Conservation (phyloP, 176 grass and related monocot species). For the Poa annua region DNA sequence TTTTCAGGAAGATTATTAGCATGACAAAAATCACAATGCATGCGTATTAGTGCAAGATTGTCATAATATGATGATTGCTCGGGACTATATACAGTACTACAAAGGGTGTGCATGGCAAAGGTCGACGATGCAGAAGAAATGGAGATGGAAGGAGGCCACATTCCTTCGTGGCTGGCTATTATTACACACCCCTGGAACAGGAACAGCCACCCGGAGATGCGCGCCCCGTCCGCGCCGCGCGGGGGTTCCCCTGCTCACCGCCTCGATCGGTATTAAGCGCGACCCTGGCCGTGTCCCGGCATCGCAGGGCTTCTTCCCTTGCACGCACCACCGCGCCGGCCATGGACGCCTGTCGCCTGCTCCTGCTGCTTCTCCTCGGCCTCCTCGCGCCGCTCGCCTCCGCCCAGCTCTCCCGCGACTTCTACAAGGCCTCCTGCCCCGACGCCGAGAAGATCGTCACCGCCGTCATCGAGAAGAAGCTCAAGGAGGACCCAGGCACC, state of each 20-base stretch:
- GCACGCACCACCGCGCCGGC: not conserved
- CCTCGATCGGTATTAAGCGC: constrained; percentile 41
- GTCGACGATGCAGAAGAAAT: too few species aligned
- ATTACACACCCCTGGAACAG: constrained; percentile 24
- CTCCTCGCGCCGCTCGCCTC: not conserved
- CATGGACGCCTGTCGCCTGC: constrained; percentile 43
- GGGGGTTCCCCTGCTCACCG: constrained; percentile 21
- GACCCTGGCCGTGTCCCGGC: constrained; percentile 15
- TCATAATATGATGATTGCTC: too few species aligned
- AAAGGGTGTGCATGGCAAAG: too few species aligned
- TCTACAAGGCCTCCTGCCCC: constrained; percentile 52
- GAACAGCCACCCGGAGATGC: constrained; percentile 1
- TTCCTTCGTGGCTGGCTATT: constrained; percentile 17
- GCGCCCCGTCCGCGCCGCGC: constrained; percentile 22
- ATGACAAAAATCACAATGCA: too few species aligned
- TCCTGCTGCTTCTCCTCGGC: constrained; percentile 28
- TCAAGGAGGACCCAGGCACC: constrained; percentile 45
- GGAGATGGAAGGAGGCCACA: not conserved
- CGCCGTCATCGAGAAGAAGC: constrained; percentile 33
- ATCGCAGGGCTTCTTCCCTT: constrained; percentile 20
- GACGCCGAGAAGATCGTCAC: constrained; percentile 48
- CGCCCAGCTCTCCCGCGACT: constrained; percentile 24
- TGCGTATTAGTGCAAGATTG: too few species aligned
- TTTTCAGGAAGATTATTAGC: too few species aligned
- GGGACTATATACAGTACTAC: too few species aligned